These are phyloP conservation scores for Secale cereale DNA, from an alignment of 176 grass and related monocot genomes.

Conservation along the genomic window DNA sequence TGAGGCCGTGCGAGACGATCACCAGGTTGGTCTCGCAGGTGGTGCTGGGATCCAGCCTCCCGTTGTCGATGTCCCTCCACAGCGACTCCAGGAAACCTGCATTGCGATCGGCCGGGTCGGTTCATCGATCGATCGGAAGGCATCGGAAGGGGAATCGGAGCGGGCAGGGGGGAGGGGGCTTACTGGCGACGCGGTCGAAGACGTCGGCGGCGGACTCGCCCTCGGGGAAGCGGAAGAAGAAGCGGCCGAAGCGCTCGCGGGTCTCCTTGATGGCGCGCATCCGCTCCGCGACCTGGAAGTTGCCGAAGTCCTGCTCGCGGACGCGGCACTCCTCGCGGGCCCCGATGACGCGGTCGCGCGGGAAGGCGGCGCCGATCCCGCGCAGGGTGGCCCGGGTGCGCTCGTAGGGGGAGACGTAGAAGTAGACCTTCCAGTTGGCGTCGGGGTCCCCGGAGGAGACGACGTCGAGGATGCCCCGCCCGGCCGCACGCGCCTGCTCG, in stretches of 20 bases:
- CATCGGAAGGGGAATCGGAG: background rate
- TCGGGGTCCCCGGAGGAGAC: background rate
- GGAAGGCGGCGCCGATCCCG: conserved; percentile 76
- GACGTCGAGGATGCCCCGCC: conserved; percentile 39
- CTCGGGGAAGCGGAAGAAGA: conserved; percentile 98
- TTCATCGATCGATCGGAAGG: background rate
- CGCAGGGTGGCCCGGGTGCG: conserved; percentile 80
- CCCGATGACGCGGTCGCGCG: conserved; percentile 69
- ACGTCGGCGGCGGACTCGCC: conserved; percentile 97
- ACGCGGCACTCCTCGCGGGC: conserved; percentile 93
- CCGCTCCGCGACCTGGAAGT: conserved; percentile 95
- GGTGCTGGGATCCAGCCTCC: conserved; percentile 51
- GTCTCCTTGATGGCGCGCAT: conserved; percentile 89
- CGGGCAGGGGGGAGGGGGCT: background rate
- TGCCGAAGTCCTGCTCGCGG: conserved; percentile 97
- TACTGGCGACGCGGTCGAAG: conserved; percentile 95
- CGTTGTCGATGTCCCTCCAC: conserved; percentile 96
- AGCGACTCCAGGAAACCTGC: conserved; percentile 90
- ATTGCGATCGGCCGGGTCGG: background rate
- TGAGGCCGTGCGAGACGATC: conserved; percentile 88
- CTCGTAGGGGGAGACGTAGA: conserved; percentile 94
- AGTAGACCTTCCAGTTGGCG: conserved; percentile 76
- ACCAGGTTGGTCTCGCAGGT: conserved; percentile 77
- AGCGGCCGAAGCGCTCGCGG: conserved; percentile 72
- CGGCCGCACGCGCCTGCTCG: conserved; percentile 62